Evolutionary conservation across 805 yeast species (phyloP), one percentile per base, ranked within the genome.

Genomic region (Priceomyces haplophilus): DNA sequence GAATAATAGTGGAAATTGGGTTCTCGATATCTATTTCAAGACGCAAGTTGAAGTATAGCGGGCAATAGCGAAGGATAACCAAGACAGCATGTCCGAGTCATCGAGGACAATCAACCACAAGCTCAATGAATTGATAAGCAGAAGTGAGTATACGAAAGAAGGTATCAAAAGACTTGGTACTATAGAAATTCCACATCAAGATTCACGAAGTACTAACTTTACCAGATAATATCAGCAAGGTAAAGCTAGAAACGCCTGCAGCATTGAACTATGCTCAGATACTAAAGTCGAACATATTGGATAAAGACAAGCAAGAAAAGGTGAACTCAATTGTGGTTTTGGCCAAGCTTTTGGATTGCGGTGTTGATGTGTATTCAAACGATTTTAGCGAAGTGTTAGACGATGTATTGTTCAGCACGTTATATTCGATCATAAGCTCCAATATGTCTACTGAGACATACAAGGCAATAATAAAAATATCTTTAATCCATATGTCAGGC

Each of bases 291-390:
- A 70, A 73, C 35, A 72, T 78, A 24, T 51, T 72, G 43, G 76
- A 76, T 11, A 62, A 63, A 38, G 76, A 72, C 45, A 73, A 73
- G 42, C 71, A 73, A 38, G 83, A 78, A 44, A 69, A 72, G 47
- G 70, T 75, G 37, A 78, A 76, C 55, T 68, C 78, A 2, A 73
- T 80, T 7, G 74, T 75, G 1, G 79, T 79, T 3, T 58, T 82
- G 23, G 76, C 82, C 24, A 77, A 72, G 48, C 62, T 77, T 20
- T 58, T 79, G 34, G 82, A 78, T 34, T 66, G 67, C 40, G 60
- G 65, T n/a, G 60, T 65, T 17, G 69, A 75, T 5, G 76, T 79
- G 3, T 56, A 57, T 16, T 59, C 64, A 15, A 61, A 67, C 21
- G 64, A 58, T 5, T 63, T 69, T 45, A 44, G 58, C 17, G 43